phyloP scores from a whole-genome alignment of 495 filamentous ascomycete species.

The Talaromyces nanjingensis region DNA sequence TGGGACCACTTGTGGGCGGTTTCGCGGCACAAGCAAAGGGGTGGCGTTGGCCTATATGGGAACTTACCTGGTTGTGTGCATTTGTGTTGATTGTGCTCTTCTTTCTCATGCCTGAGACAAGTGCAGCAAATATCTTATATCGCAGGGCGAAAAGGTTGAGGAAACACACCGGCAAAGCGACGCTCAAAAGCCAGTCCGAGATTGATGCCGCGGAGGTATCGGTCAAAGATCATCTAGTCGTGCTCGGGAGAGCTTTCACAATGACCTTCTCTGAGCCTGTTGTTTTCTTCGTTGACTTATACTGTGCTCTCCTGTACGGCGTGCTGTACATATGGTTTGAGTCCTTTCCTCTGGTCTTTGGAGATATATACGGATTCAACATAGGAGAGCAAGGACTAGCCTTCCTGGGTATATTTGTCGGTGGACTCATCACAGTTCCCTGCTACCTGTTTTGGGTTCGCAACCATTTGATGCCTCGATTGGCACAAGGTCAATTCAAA shows the following conservation, averaged over 20 bases:
- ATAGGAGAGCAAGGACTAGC: constrained; percentile 39
- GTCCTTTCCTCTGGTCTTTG: constrained; percentile 48
- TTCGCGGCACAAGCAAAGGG: constrained; percentile 32
- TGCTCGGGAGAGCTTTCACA: constrained; percentile 35
- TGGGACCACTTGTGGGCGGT: constrained; percentile 37
- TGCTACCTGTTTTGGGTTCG: constrained; percentile 41
- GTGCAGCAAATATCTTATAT: constrained; percentile 47
- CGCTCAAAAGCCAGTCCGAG: constrained; percentile 30
- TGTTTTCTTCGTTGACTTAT: constrained; percentile 45
- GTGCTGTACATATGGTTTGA: constrained; percentile 54
- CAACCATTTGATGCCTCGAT: constrained; percentile 27
- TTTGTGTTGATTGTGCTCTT: constrained; percentile 42
- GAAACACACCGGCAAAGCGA: constrained; percentile 25
- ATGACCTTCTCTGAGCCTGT: constrained; percentile 43
- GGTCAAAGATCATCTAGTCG: constrained; percentile 25
- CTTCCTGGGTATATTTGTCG: constrained; percentile 44
- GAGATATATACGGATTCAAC: constrained; percentile 41
- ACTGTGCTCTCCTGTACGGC: constrained; percentile 46
- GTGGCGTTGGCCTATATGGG: constrained; percentile 45
- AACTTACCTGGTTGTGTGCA: constrained; percentile 37
- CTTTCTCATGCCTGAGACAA: constrained; percentile 51
- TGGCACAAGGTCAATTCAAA: constrained; percentile 29
- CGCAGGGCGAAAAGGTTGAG: constrained; percentile 46
- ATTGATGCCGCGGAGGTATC: constrained; percentile 27
- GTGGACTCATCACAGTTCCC: constrained; percentile 29